Evolutionary conservation across 202 grass and related monocot genomes (phyloP), one percentile per base, ranked within the genome.

Genomic region (Eragrostis tef): DNA sequence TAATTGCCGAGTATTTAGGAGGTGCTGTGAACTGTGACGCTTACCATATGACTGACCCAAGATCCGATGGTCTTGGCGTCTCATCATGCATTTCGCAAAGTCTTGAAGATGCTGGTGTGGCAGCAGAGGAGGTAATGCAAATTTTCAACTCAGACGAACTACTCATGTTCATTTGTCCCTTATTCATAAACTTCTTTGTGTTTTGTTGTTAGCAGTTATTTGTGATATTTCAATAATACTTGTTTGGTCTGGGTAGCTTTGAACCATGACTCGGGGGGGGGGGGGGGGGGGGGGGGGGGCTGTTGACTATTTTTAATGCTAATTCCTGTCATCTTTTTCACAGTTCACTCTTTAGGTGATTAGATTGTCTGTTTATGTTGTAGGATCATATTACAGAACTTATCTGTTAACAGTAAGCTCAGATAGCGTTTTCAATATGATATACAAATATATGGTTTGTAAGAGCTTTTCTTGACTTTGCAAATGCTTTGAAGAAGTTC

Each of bases 1-100:
- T 97, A 43, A 86, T 92, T 85, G 94, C 91, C 0, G 94, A 97
- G 74, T 97, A 94, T 77, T 72, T 97, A 46, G 94, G 94, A 65
- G 91, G 89, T 56, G 89, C 87, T 56, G 94, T 92, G 71, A 97
- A 89, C 67, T 97, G 94, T 83, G 94, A 97, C 85, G 91, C 91
- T 60, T 92, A 97, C 80, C 94, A 97, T 84, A 97, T 97, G 91
- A 97, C 94, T 16, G 94, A 97, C 58, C 94, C 94, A 3, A 89
- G 91, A 80, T 62, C 94, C 6, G 91, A 94, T 78, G 94, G 94
- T 64, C 83, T 90, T 81, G 94, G 94, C 77, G 89, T 97, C 69
- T 90, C 91, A 57, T 94, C 91, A 54, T 97, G 94, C 82, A 97
- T 97, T 44, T 81, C 51, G 75, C 85, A 90, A 86, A 92, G 91